A percentile compares a stretch with the other conserved stretches of the same genome.
Conservation (phyloP, 2,329 filamentous ascomycete genomes). For the Aspergillus ustus region DNA sequence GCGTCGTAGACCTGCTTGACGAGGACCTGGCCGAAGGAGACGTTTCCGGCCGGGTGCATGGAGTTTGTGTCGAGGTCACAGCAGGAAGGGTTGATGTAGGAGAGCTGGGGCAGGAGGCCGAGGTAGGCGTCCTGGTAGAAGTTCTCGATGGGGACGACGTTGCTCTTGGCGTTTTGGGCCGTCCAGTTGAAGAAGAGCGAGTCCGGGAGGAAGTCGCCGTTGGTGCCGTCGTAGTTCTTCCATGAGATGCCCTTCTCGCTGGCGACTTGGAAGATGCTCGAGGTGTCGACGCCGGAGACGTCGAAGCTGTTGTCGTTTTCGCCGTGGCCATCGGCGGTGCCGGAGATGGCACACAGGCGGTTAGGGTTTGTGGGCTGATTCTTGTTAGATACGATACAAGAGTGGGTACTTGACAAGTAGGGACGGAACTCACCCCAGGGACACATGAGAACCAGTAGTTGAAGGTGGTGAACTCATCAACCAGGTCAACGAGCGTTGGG, state of each 20-base stretch:
- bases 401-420: too few relatives aligned
- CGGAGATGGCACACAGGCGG: constrained; percentile 36
- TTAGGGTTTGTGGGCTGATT: constrained; percentile 50
- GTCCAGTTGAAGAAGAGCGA: constrained; percentile 42
- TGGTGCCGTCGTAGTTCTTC: constrained; percentile 40
- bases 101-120: constrained; percentile 39
- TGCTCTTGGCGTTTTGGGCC: constrained; percentile 29
- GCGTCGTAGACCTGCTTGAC: constrained; percentile 44
- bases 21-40: constrained; percentile 43
- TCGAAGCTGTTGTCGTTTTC: constrained; percentile 35
- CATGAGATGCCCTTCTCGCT: constrained; percentile 37
- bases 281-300: constrained; percentile 30
- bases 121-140: constrained; percentile 41
- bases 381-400: too few relatives aligned
- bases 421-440: constrained; percentile 42
- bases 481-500: constrained; percentile 45
- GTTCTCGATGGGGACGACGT: constrained; percentile 34
- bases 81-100: constrained; percentile 46
- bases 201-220: constrained; percentile 31
- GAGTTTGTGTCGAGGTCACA: constrained; percentile 42
- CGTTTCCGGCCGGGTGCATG: constrained; percentile 41
- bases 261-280: constrained; percentile 47
- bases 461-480: constrained; percentile 49
- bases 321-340: constrained; percentile 39
- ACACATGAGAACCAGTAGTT: constrained; percentile 52